These are phyloP conservation scores for Xylaria telfairii DNA, from an alignment of 495 filamentous ascomycete species.

Conservation along the genomic window DNA sequence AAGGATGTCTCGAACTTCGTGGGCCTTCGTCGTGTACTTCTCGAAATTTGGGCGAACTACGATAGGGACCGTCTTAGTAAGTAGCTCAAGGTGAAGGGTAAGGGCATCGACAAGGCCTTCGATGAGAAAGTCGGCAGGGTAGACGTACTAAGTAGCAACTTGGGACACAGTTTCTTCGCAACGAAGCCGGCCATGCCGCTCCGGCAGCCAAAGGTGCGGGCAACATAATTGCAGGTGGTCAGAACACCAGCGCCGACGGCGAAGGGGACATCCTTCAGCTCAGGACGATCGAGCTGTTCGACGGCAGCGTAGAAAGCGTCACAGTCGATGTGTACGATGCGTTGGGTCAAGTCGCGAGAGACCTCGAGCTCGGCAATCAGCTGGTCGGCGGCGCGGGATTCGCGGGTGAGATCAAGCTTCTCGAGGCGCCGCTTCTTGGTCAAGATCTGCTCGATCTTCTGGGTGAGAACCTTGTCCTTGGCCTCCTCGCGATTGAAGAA, in stretches of 20 bases:
- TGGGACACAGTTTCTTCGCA: constrained; percentile 90
- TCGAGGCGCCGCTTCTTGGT: constrained; percentile 79
- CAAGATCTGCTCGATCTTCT: constrained; percentile 84
- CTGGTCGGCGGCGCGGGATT: constrained; percentile 79
- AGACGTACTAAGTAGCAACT: constrained; percentile 62
- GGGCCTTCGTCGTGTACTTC: constrained; percentile 90
- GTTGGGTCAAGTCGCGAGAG: constrained; percentile 79
- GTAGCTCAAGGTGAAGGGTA: neutral
- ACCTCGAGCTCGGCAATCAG: constrained; percentile 80
- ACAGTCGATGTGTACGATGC: constrained; percentile 92
- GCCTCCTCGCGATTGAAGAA: constrained; percentile 93
- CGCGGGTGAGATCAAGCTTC: constrained; percentile 71
- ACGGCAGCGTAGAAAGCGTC: constrained; percentile 98
- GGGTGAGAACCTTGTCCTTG: constrained; percentile 80
- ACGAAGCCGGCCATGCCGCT: constrained; percentile 97
- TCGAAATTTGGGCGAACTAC: constrained; percentile 82
- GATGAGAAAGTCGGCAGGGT: neutral
- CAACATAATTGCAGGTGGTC: constrained; percentile 94
- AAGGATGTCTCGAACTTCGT: constrained; percentile 83
- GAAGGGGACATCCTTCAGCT: constrained; percentile 88
- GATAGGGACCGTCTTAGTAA: neutral
- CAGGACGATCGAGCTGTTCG: constrained; percentile 88
- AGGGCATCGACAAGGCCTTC: neutral
- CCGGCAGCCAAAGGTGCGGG: constrained; percentile 85
- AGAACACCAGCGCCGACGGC: constrained; percentile 92